Evolutionary conservation across 2,329 filamentous ascomycete genomes (phyloP), one percentile per base, ranked within the genome.

Genomic region (Lecanicillium sp.): DNA sequence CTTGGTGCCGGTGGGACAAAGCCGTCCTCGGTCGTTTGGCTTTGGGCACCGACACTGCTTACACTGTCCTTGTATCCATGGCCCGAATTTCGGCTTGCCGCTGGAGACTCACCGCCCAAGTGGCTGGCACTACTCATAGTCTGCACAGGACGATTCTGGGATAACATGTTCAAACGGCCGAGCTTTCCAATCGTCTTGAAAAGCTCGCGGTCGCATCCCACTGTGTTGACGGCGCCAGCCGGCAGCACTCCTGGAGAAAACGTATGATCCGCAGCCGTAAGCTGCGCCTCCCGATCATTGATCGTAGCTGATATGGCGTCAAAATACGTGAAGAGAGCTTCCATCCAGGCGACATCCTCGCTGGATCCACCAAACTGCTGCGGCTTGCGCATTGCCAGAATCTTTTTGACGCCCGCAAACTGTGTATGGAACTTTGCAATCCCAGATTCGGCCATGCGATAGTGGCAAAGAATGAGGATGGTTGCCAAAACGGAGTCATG

Each of bases 351-450:
- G 42, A 86, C 83, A 44, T 88, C 84, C 36, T 78, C 75, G 59
- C 52, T 78, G 52, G 56, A 71, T 62, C 55, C 76, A 32, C 35
- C 42, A 20, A 51, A 42, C 25, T 51, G 48, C 47, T 83, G 75
- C 4, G 53, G 45, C 43, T 85, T 75, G 43, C 88, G 75, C 64
- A 95, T 76, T 4, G 80, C 76, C 9, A 95, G 73, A 22, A 96
- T 78, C 66, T 94, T 94, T 62, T 88, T 89, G 29, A 95, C 88
- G 0, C 90, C 89, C 1, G 87, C 87, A 52, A 95, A 88, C 56
- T 95, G 90, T 0, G 85, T 92, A 49, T 88, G 85, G 62, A 95
- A 95, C 52, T 90, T 90, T 15, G 86, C 87, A 48, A 95, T 82
- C 3, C 90, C 90, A 1, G 85, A 92, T 59, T 95, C 89, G 45